Base-by-base conservation (phyloP, 1,139 yeast genomes). In the Suhomyces ambrosiae region DNA sequence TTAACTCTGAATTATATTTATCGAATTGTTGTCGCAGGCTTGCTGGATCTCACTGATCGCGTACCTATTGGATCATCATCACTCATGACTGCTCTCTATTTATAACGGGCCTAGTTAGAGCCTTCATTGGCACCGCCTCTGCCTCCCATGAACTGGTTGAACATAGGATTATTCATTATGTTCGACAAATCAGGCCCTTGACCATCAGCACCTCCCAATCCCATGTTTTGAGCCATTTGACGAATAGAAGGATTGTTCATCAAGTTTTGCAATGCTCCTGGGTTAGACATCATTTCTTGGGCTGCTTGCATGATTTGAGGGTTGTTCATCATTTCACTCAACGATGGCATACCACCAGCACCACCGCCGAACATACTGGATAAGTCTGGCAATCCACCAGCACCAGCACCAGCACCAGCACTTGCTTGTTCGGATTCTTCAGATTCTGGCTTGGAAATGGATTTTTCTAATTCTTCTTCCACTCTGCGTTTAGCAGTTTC, bases 281-380 rank as follows among this genome's bases (percentile, higher is more conserved):
- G 97, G 60, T 90, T 83, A 43, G 81, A 79, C 96, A 90, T 89
- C 85, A 92, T 79, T 57, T 80, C 80, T 61, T 88, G 94, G 27
- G 97, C 97, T 55, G 95, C 94, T 65, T 86, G 88, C 87, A 84
- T 84, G 44, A 92, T 62, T 62, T 83, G 89, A 12, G 97, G 97
- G 65, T 90, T 88, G 66, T 78, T 83, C 82, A 92, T 74, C 70
- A 90, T 65, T 13, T 80, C 80, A 10, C 73, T 58, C 32, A 76
- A 60, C 36, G 62, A 56, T 40, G 79, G 79, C 70, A 78, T 71
- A 35, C 87, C 86, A 36, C 86, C 86, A 27, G 74, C 72, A 36
- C 81, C 83, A 16, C 32, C 24, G 32, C 83, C 84, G 46, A 82
- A 66, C 80, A 82, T 69, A 31, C 68, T 62, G 12, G 85, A 65